phyloP scores from a whole-genome alignment of 495 filamentous ascomycete species.

The Hypoxylon cercidicola region DNA sequence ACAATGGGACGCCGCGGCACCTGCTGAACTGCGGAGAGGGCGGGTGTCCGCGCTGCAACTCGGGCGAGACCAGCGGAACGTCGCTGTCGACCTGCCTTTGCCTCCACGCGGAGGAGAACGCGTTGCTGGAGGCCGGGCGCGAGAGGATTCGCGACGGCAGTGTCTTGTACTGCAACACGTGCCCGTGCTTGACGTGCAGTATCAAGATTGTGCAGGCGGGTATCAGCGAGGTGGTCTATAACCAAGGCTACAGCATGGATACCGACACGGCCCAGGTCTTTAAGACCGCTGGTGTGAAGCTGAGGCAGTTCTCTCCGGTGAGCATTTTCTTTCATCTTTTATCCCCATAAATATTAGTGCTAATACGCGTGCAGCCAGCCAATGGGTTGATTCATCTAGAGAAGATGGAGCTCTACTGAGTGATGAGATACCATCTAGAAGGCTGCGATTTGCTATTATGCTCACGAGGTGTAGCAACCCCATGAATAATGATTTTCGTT shows the following conservation, averaged over 20 bases:
- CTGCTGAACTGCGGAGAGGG: conserved; percentile 92
- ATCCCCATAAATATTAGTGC: conserved; percentile 2
- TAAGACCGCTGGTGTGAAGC: conserved; percentile 74
- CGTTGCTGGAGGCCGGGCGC: conserved; percentile 89
- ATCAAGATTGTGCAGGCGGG: conserved; percentile 98
- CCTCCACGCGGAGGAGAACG: conserved; percentile 97
- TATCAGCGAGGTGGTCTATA: conserved; percentile 94
- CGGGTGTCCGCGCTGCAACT: conserved; percentile 89
- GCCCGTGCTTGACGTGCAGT: conserved; percentile 96
- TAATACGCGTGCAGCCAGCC: conserved; percentile 55
- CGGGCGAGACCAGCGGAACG: conserved; percentile 71
- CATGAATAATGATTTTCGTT: not conserved
- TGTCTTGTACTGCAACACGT: conserved; percentile 95
- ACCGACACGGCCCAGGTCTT: conserved; percentile 82
- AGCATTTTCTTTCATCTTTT: conserved; percentile 44
- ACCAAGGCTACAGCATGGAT: conserved; percentile 94
- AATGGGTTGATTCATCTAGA: conserved; percentile 65
- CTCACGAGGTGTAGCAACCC: not conserved
- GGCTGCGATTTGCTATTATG: not conserved
- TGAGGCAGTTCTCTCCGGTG: conserved; percentile 87
- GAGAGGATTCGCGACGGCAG: conserved; percentile 82
- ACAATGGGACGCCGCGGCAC: conserved; percentile 93
- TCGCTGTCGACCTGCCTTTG: conserved; percentile 88
- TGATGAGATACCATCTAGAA: not conserved
- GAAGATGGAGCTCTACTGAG: conserved; percentile 51